Percentiles rank a stretch among this genome's conserved stretches.
These are phyloP conservation scores for Penicillium sp. DNA, from an alignment of 2,329 filamentous ascomycete genomes.

Conservation along the genomic window DNA sequence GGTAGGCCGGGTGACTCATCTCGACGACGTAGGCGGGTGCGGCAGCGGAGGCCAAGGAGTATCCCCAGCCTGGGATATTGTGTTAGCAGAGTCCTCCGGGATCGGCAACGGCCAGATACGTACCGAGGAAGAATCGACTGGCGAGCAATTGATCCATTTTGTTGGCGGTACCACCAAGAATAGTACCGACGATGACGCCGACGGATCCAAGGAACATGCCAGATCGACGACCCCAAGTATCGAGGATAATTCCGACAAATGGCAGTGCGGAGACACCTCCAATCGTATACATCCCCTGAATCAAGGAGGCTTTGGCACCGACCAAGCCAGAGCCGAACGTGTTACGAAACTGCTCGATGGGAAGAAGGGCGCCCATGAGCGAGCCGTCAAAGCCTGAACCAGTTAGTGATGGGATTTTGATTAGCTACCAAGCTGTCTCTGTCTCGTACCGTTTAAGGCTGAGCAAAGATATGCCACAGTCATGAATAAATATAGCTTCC, in stretches of 20 bases:
- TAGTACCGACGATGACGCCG: constrained; percentile 30
- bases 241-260: constrained; percentile 40
- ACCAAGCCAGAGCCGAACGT: constrained; percentile 6
- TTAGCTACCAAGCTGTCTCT: neutral
- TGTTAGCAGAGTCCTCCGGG: neutral
- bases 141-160: constrained; percentile 45
- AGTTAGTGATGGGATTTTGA: neutral
- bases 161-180: constrained; percentile 41
- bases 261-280: constrained; percentile 9
- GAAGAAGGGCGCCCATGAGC: constrained; percentile 10
- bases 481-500: constrained; percentile 4
- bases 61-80: constrained; percentile 41
- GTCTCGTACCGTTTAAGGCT: constrained; percentile 4
- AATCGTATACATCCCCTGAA: constrained; percentile 10
- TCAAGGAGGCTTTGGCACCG: constrained; percentile 6
- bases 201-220: constrained; percentile 32
- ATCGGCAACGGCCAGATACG: neutral
- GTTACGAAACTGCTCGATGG: constrained; percentile 4
- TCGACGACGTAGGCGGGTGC: constrained; percentile 57
- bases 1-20: constrained; percentile 54
- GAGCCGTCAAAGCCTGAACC: constrained; percentile 9
- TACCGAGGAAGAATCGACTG: constrained; percentile 45
- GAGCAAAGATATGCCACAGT: constrained; percentile 8
- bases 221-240: constrained; percentile 42
- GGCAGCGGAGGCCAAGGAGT: constrained; percentile 51